These are phyloP conservation scores for Clarireedia hainanense DNA, from an alignment of 2,329 filamentous ascomycete genomes.

Conservation along the genomic window DNA sequence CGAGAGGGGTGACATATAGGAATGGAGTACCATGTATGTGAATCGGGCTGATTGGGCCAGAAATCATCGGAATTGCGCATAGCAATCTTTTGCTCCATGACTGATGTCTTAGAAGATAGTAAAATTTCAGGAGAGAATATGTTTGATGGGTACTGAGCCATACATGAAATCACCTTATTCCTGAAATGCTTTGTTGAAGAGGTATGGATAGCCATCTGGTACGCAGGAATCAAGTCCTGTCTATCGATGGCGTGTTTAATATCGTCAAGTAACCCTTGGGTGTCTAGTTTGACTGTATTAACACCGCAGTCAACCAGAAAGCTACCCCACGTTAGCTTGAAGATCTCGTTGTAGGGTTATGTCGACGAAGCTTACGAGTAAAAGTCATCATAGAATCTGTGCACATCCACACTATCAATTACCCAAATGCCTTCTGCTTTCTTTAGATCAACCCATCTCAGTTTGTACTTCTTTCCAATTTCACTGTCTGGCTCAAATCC, in stretches of 20 bases:
- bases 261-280: conserved; percentile 11
- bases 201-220: conserved; percentile 9
- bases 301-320: conserved; percentile 11
- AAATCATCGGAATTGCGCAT: conserved; percentile 16
- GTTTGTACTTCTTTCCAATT: conserved; percentile 9
- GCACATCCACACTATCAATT: conserved; percentile 9
- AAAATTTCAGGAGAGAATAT: conserved; percentile 10
- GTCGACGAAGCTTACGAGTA: conserved; percentile 5
- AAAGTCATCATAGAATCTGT: conserved; percentile 13
- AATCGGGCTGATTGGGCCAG: conserved; percentile 11
- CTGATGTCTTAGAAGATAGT: conserved; percentile 1
- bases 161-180: conserved; percentile 14
- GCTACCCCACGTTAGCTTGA: not conserved
- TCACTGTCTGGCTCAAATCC: conserved; percentile 11
- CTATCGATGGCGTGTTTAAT: not conserved
- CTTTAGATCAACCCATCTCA: conserved; percentile 7
- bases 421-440: conserved; percentile 10
- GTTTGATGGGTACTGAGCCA: conserved; percentile 12
- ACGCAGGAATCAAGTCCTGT: conserved; percentile 5
- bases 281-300: conserved; percentile 12
- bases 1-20: not conserved
- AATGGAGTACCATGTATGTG: conserved; percentile 10
- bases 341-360: not conserved
- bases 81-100: not conserved
- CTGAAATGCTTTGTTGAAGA: conserved; percentile 8